These are phyloP conservation scores for Elaeis oleifera DNA, from an alignment of 202 grass and related monocot genomes.

Conservation along the genomic window DNA sequence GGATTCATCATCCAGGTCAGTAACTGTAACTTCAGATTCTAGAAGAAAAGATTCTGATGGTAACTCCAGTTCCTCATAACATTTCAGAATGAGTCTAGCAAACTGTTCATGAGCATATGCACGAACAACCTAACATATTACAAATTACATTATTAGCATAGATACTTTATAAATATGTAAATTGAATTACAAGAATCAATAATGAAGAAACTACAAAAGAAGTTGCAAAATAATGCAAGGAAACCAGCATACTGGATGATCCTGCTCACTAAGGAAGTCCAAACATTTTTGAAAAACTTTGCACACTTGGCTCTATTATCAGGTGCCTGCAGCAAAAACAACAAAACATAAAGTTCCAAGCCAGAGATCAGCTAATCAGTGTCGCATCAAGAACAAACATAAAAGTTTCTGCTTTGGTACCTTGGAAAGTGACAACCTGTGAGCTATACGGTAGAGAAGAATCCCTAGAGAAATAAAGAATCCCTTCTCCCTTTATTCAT, in stretches of 20 bases:
- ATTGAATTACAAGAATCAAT: too few relatives aligned
- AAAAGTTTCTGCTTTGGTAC: slow-evolving; percentile 25
- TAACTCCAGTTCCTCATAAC: slow-evolving; percentile 89
- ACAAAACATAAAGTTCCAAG: slow-evolving; percentile 22
- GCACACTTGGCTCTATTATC: slow-evolving; percentile 86
- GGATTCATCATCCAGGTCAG: slow-evolving; percentile 74
- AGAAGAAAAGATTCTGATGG: slow-evolving; percentile 72
- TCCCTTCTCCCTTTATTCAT: slow-evolving; percentile 84
- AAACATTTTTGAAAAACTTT: slow-evolving; percentile 89
- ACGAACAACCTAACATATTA: slow-evolving; percentile 54
- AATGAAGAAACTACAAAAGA: too few relatives aligned
- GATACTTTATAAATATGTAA: too few relatives aligned
- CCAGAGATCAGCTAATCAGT: slow-evolving; percentile 3
- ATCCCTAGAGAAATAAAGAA: slow-evolving; percentile 82
- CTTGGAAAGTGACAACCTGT: slow-evolving; percentile 92
- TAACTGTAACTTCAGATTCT: slow-evolving; percentile 87
- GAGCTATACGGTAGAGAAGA: slow-evolving; percentile 94
- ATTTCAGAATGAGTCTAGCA: slow-evolving; percentile 89
- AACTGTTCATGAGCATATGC: slow-evolving; percentile 96
- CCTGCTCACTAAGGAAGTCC: slow-evolving; percentile 88
- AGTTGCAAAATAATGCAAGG: background rate
- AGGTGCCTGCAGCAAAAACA: slow-evolving; percentile 54
- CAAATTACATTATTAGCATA: slow-evolving; percentile 1
- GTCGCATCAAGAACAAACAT: slow-evolving; percentile 6
- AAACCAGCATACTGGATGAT: slow-evolving; percentile 76